Evolutionary conservation across 164 flowering plant species (phyloP), one percentile per base, ranked within the genome.

Genomic region (Chimonanthus salicifolius): DNA sequence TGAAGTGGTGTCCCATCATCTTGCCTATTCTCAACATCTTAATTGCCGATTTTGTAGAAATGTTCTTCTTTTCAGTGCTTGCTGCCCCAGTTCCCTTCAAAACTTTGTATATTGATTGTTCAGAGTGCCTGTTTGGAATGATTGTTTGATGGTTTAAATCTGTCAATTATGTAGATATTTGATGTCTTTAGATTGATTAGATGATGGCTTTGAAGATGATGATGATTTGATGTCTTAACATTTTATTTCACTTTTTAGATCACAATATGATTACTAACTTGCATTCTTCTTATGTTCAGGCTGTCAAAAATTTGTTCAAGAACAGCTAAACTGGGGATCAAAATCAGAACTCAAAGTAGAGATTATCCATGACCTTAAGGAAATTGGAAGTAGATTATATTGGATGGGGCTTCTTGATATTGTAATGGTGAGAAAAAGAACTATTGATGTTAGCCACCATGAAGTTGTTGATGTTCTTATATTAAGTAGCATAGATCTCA

Each of bases 401-500:
- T 89, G 84, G 90, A 90, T 95, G 92, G 93, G 96, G 48, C 88
- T 95, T 74, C 90, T 95, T 76, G 99, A 95, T 82, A 90, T 88
- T 85, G 98, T 90, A 5, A 71, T 95, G 92, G 99, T 95, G 69
- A 84, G 90, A 15, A 58, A 33, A n/a, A 9, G 6, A 63, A 7
- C 45, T 7, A 9, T 2, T 20, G 66, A 20, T 63, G 44, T 7
- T 0, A 4, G 33, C 66, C 66, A 18, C 9, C 4, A 63, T 33
- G 66, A 20, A 63, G 66, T 63, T 63, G 66, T 20, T 63, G 66
- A 63, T 63, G 43, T 33, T 63, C 66, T 63, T 63, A 9, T 20
- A 7, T 20, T 15, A 48, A 11, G 21, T 72, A 47, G 74, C 58
- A 47, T 62, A 11, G 33, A 64, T 45, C 8, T 44, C 66, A 70